These are phyloP conservation scores for Spinacia oleracea DNA, from an alignment of 179 eudicot species.

Conservation along the genomic window DNA sequence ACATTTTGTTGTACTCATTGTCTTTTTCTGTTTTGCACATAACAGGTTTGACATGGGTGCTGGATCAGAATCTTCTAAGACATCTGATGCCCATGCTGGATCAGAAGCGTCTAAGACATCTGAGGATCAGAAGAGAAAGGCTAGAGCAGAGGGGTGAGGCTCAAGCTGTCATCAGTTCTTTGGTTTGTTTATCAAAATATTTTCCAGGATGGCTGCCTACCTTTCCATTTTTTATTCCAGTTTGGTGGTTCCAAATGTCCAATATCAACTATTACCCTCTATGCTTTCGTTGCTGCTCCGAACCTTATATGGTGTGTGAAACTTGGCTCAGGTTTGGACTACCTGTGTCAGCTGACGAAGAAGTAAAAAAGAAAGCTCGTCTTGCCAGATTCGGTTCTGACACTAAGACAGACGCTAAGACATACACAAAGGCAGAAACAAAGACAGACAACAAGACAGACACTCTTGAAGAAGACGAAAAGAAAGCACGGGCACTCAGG, in stretches of 20 bases:
- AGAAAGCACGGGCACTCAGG: conserved; percentile 77
- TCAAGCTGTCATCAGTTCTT: conserved; percentile 5
- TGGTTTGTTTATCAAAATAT: background rate
- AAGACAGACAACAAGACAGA: too few relatives aligned
- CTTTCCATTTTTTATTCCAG: background rate
- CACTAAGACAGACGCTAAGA: too few relatives aligned
- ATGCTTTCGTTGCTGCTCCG: background rate
- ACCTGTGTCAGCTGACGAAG: conserved; percentile 42
- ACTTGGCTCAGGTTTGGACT: conserved; percentile 54
- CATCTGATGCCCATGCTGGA: too few relatives aligned
- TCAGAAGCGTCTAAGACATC: too few relatives aligned
- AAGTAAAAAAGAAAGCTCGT: conserved; percentile 70
- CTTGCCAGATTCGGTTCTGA: conserved; percentile 50
- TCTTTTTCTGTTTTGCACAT: conserved; percentile 1
- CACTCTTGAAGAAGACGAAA: conserved; percentile 61
- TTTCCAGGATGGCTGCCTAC: background rate
- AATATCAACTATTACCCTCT: background rate
- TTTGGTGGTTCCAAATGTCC: background rate
- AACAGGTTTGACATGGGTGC: conserved; percentile 55
- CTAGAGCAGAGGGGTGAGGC: conserved; percentile 65
- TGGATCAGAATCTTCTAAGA: conserved; percentile 42
- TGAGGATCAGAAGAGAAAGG: conserved; percentile 70
- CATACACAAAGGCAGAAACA: too few relatives aligned
- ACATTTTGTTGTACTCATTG: background rate
- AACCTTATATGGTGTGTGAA: conserved; percentile 6